phyloP scores from a whole-genome alignment of 176 grass and related monocot genomes.

The Cymbopogon citratus region DNA sequence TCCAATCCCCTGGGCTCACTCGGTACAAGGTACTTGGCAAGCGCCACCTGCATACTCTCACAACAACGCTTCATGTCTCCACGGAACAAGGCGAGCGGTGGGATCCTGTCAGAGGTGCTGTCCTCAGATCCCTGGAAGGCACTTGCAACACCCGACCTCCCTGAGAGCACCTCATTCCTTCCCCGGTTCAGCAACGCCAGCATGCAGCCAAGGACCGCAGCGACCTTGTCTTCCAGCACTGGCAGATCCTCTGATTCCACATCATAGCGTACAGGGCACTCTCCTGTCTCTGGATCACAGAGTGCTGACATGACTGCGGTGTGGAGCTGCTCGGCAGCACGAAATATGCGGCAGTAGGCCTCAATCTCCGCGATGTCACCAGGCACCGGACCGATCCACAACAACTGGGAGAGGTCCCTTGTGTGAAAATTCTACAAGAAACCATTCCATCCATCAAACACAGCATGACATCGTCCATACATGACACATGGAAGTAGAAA shows the following conservation, averaged over 20 bases:
- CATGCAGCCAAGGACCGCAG: slow-evolving; percentile 77
- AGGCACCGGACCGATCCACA: slow-evolving; percentile 77
- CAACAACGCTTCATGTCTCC: slow-evolving; percentile 91
- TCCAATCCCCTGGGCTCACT: slow-evolving; percentile 36
- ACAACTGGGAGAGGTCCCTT: slow-evolving; percentile 59
- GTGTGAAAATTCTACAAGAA: slow-evolving; percentile 60
- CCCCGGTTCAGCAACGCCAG: slow-evolving; percentile 67
- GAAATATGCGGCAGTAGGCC: slow-evolving; percentile 89
- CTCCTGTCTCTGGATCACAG: slow-evolving; percentile 88
- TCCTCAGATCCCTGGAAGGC: slow-evolving; percentile 45
- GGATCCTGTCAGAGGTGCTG: slow-evolving; percentile 54
- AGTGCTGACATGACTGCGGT: slow-evolving; percentile 71
- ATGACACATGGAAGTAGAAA: background rate
- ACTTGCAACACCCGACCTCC: slow-evolving; percentile 37
- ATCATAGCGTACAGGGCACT: slow-evolving; percentile 62
- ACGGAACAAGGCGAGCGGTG: slow-evolving; percentile 75
- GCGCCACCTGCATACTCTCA: slow-evolving; percentile 88
- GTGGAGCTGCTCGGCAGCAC: slow-evolving; percentile 79
- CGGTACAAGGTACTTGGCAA: slow-evolving; percentile 51
- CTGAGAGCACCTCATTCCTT: slow-evolving; percentile 73
- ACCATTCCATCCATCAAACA: background rate
- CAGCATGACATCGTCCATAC: background rate
- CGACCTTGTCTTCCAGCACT: slow-evolving; percentile 81
- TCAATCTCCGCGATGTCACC: slow-evolving; percentile 93
- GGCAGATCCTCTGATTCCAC: slow-evolving; percentile 60